Percentiles rank a stretch among this genome's conserved stretches.
These are phyloP conservation scores for Fusarium sp. DNA, from an alignment of 2,329 filamentous ascomycete species.

Conservation along the genomic window DNA sequence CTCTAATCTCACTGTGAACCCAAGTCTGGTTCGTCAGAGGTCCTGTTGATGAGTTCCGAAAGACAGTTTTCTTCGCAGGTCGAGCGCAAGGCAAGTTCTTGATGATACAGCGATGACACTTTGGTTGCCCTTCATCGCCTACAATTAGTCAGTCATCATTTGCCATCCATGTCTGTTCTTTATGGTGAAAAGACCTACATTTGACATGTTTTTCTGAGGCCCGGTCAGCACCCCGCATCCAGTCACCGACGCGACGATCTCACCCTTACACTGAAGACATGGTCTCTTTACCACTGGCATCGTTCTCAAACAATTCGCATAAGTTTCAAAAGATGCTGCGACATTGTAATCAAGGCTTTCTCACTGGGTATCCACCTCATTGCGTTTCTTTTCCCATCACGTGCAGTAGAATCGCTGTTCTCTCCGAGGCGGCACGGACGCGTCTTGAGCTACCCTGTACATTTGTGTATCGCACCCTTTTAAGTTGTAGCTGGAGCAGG, in stretches of 20 bases:
- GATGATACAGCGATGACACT: constrained; percentile 47
- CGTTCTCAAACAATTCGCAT: not conserved
- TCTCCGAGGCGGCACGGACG: constrained; percentile 20
- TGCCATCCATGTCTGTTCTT: accelerated
- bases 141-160: not conserved
- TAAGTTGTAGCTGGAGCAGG: accelerated
- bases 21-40: constrained; percentile 50
- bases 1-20: constrained; percentile 48
- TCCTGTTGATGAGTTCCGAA: constrained; percentile 48
- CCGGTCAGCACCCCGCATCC: constrained; percentile 19
- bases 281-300: constrained; percentile 49
- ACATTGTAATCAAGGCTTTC: constrained; percentile 3
- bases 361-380: constrained; percentile 21
- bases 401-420: constrained; percentile 32
- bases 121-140: constrained; percentile 53
- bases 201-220: constrained; percentile 49
- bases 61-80: constrained; percentile 49
- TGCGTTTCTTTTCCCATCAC: constrained; percentile 22
- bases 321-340: not conserved
- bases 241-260: not conserved
- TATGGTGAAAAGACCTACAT: constrained; percentile 39
- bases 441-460: constrained; percentile 12
- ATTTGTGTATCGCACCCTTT: accelerated
- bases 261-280: constrained; percentile 51
- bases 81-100: constrained; percentile 49